These are phyloP conservation scores for Aristolochia contorta DNA, from an alignment of 164 flowering plant genomes.

Conservation along the genomic window DNA sequence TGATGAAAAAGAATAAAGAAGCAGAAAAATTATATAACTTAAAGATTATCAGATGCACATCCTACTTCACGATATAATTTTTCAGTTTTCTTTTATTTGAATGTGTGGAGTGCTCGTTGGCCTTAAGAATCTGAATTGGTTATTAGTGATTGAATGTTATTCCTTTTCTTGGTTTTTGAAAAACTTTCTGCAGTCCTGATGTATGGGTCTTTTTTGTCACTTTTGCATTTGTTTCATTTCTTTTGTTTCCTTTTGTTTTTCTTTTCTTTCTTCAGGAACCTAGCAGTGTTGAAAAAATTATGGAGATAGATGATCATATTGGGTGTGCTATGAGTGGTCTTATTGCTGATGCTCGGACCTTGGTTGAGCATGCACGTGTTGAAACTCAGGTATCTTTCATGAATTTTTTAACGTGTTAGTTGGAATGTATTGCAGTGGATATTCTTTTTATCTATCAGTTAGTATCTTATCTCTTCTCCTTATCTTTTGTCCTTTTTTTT, in stretches of 20 bases:
- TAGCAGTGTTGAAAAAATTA: constrained; percentile 93
- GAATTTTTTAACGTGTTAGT: no score
- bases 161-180: background rate
- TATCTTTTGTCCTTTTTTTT: constrained; percentile 6
- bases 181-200: no score
- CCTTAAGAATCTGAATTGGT: background rate
- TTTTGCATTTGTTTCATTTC: no score
- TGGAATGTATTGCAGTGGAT: background rate
- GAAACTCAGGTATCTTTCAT: constrained; percentile 72
- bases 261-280: constrained; percentile 60
- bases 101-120: background rate
- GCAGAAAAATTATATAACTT: no score
- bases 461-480: background rate
- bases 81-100: no score
- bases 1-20: no score
- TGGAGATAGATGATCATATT: constrained; percentile 96
- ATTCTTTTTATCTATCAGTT: background rate
- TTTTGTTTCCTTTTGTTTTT: no score
- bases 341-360: constrained; percentile 99
- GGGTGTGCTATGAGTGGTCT: constrained; percentile 99
- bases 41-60: no score
- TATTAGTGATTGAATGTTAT: background rate
- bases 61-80: no score
- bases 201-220: no score
- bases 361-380: constrained; percentile 97